These are phyloP conservation scores for Crithidia sp. DNA, from an alignment of 208 protist genomes.

Conservation along the genomic window DNA sequence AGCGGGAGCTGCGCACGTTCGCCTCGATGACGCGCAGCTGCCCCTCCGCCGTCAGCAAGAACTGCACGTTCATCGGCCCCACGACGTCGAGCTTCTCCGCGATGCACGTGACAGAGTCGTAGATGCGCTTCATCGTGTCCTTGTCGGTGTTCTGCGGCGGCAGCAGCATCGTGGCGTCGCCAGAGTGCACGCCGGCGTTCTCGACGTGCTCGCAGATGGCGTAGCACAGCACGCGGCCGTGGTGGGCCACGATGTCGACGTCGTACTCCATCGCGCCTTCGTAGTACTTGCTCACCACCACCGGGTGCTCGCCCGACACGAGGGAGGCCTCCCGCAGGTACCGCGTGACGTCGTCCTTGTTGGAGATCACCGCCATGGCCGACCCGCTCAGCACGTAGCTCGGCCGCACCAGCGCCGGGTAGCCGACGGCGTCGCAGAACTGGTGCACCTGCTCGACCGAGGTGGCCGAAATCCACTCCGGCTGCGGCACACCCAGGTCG, in stretches of 20 bases:
- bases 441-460: slow-evolving; percentile 88
- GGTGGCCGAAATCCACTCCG: slow-evolving; percentile 95
- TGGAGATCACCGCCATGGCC: slow-evolving; percentile 97
- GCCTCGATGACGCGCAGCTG: slow-evolving; percentile 97
- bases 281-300: slow-evolving; percentile 99
- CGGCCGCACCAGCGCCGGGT: slow-evolving; percentile 95
- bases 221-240: slow-evolving; percentile 95
- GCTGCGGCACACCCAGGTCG: slow-evolving; percentile 95
- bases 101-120: slow-evolving; percentile 87
- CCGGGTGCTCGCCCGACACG: slow-evolving; percentile 91
- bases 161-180: slow-evolving; percentile 97
- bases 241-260: slow-evolving; percentile 97
- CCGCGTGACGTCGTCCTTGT: slow-evolving; percentile 88
- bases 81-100: slow-evolving; percentile 91
- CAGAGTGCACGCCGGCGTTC: slow-evolving; percentile 98
- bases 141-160: slow-evolving; percentile 90
- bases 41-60: slow-evolving; percentile 96
- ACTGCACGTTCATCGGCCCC: slow-evolving; percentile 99
- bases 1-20: slow-evolving; percentile 97
- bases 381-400: slow-evolving; percentile 98
- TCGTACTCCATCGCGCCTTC: slow-evolving; percentile 98
- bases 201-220: slow-evolving; percentile 99
- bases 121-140: slow-evolving; percentile 84
- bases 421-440: slow-evolving; percentile 93
- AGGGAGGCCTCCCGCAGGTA: slow-evolving; percentile 94